Base-by-base conservation (phyloP, 2,329 filamentous ascomycete genomes). In the Eutypella sp. region DNA sequence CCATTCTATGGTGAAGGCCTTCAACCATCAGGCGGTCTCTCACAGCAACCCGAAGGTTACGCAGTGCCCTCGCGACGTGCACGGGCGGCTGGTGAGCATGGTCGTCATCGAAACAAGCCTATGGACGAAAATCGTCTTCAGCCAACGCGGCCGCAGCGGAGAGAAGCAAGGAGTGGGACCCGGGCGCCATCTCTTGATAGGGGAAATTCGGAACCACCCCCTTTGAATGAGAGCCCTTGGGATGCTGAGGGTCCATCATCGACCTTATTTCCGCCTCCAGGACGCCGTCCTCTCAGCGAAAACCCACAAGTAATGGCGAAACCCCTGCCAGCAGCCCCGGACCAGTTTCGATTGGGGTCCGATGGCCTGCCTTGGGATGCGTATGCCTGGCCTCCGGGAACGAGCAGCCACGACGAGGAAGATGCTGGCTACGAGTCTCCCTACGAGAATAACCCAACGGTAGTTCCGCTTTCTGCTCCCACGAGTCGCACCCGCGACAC, bases 181-280 rank as follows among this genome's bases (percentile, higher is more conserved):
- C 51, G 57, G 40, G 55, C 59, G 25, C 50, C 61, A 5, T 65
- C 67, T 8, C 66, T 71, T 40, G 71, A 72, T 44, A 67, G 75
- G 24, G 74, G 74, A 20, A 66, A 64, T 22, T 78, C 75, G 3
- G 75, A 73, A 6, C 74, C 74, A 13, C 73, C 75, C 3, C 71
- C 70, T 0, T 59, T 72, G 39, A 72, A 70, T 40, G 68, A 71
- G 19, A 73, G 67, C 46, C 72, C 70, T 1, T 76, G 73, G 74
- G 69, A 75, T 45, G 62, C 65, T 5, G 59, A 61, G 16, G 54
- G 61, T 4, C 53, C 62, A 5, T 58, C 64, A 20, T 47, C 55
- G 6, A 60, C 56, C 8, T 53, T 60, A 8, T 59, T 59, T 22
- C 56, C 58, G 20, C 58, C 60, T 9, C 52, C 43, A 23, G 50